Evolutionary conservation across 2,329 filamentous ascomycete species (phyloP).

Genomic region (Cercospora citrullina): DNA sequence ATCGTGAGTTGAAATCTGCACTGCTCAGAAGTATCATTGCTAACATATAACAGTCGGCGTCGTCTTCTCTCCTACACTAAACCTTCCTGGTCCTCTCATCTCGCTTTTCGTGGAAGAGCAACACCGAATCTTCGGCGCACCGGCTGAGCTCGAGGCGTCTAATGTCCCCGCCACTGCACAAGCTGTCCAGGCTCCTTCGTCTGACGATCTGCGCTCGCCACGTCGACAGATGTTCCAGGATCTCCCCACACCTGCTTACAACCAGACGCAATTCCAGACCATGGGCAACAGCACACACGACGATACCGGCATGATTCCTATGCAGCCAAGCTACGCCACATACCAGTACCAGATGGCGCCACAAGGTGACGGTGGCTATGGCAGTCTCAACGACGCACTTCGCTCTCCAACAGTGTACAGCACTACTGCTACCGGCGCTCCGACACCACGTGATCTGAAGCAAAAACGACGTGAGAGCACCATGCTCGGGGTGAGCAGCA

Average conservation of each 20-base stretch:
- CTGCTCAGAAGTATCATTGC: not conserved
- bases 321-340: constrained; percentile 35
- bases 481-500: constrained; percentile 32
- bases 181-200: constrained; percentile 39
- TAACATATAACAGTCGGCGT: constrained; percentile 67
- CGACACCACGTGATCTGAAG: constrained; percentile 29
- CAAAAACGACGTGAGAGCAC: constrained; percentile 36
- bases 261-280: constrained; percentile 50
- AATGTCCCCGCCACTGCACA: constrained; percentile 9
- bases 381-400: constrained; percentile 39
- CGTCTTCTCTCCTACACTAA: constrained; percentile 94
- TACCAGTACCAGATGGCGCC: constrained; percentile 39
- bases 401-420: constrained; percentile 30
- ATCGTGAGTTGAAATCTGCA: constrained; percentile 49
- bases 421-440: constrained; percentile 22
- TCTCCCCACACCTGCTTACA: constrained; percentile 63
- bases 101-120: constrained; percentile 92
- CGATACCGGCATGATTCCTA: constrained; percentile 38
- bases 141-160: constrained; percentile 11
- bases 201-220: constrained; percentile 62
- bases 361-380: constrained; percentile 38
- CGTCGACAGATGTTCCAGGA: constrained; percentile 67
- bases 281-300: constrained; percentile 13
- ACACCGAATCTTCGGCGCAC: constrained; percentile 76
- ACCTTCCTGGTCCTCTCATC: constrained; percentile 93